A percentile compares a stretch with the other conserved stretches of the same genome.
Evolutionary conservation across 345 rosid genomes (phyloP).

Genomic region (Noccaea bulbosa): DNA sequence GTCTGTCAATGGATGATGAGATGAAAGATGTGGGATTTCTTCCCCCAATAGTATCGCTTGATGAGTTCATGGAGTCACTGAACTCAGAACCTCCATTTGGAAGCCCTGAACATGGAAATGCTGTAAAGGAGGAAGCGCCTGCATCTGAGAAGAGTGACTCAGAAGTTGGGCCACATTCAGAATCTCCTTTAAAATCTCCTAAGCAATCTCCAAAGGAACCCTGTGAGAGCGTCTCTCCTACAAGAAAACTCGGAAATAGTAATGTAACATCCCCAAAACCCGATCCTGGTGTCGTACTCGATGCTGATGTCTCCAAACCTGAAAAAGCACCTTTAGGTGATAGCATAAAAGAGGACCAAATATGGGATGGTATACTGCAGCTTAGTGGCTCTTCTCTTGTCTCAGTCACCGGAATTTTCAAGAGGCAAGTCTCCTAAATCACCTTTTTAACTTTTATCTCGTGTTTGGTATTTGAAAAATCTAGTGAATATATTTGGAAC

Average conservation of each 20-base stretch:
- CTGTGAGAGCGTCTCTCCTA: constrained; percentile 31
- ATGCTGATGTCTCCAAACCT: constrained; percentile 26
- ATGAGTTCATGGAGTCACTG: constrained; percentile 94
- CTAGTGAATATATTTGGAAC: constrained; percentile 8
- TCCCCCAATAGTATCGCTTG: constrained; percentile 94
- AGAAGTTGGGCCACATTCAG: constrained; percentile 20
- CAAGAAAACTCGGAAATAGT: constrained; percentile 43
- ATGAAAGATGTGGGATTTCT: constrained; percentile 80
- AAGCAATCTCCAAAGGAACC: constrained; percentile 48
- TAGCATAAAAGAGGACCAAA: constrained; percentile 45
- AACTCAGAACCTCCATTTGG: constrained; percentile 91
- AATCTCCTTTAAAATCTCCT: constrained; percentile 22
- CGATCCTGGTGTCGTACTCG: constrained; percentile 20
- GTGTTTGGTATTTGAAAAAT: constrained; percentile 18
- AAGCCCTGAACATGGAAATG: constrained; percentile 45
- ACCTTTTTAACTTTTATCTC: neutral
- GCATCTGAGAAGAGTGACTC: constrained; percentile 50
- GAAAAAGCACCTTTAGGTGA: constrained; percentile 33
- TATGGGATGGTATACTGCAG: constrained; percentile 88
- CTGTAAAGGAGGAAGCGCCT: constrained; percentile 41
- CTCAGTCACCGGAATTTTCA: constrained; percentile 65
- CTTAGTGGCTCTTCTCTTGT: constrained; percentile 55
- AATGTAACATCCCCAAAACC: constrained; percentile 33
- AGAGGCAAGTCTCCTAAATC: constrained; percentile 57
- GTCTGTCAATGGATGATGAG: constrained; percentile 80